These are phyloP conservation scores for Blastosporella zonata DNA, from an alignment of 1,284 basidiomycete genomes.

Conservation along the genomic window DNA sequence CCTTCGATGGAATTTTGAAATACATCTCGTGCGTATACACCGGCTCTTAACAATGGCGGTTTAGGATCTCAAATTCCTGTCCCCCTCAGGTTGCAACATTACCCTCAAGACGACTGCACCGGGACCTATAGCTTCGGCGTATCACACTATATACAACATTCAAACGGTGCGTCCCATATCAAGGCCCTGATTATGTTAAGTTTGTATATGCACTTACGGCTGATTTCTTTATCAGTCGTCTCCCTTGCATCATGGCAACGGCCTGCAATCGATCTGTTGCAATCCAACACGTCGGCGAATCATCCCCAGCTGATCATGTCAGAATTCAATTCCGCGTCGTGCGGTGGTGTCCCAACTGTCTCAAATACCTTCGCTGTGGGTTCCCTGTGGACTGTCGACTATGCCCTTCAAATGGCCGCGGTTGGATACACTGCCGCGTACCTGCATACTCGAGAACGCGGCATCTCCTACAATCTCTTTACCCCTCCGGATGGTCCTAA, in stretches of 20 bases:
- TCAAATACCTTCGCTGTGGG: slow-evolving; percentile 61
- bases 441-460: slow-evolving; percentile 49
- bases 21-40: slow-evolving; percentile 39
- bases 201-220: not conserved
- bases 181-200: no score
- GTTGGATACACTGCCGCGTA: slow-evolving; percentile 46
- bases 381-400: slow-evolving; percentile 58
- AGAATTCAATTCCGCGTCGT: slow-evolving; percentile 67
- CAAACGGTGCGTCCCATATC: slow-evolving; percentile 30
- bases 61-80: not conserved
- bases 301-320: slow-evolving; percentile 48
- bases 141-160: slow-evolving; percentile 36
- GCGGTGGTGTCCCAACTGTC: slow-evolving; percentile 51
- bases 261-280: slow-evolving; percentile 33
- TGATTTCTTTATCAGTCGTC: slow-evolving; percentile 26
- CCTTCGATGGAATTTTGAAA: slow-evolving; percentile 38
- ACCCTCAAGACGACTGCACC: slow-evolving; percentile 35
- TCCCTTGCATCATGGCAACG: slow-evolving; percentile 43
- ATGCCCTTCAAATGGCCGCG: slow-evolving; percentile 49
- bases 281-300: slow-evolving; percentile 23
- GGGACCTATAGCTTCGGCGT: slow-evolving; percentile 28
- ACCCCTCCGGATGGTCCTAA: slow-evolving; percentile 39
- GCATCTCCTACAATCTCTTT: slow-evolving; percentile 50
- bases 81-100: slow-evolving; percentile 33
- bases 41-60: not conserved